Percentiles rank a stretch among this genome's conserved stretches.
These are phyloP conservation scores for Alloteropsis angusta DNA, from an alignment of 202 grass and related monocot species.

Conservation along the genomic window DNA sequence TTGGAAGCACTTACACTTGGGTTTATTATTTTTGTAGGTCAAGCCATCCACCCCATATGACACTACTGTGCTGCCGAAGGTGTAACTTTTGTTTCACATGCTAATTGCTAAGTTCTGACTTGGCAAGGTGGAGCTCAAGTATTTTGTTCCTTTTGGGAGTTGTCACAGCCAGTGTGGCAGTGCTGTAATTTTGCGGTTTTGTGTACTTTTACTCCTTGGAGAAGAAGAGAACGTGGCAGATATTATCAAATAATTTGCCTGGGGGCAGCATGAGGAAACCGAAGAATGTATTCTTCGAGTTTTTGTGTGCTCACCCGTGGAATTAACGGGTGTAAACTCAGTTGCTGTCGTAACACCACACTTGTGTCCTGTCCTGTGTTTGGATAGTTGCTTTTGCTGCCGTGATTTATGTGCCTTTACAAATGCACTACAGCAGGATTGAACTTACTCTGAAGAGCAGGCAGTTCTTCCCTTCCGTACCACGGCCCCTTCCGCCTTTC, in stretches of 20 bases:
- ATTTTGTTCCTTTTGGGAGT: neutral
- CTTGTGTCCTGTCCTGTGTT: neutral
- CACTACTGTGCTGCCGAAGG: conserved; percentile 44
- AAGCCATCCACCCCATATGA: conserved; percentile 29
- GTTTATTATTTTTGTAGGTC: conserved; percentile 34
- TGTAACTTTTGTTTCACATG: conserved; percentile 19
- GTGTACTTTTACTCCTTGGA: neutral
- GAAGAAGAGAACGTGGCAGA: neutral
- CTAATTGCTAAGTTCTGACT: neutral
- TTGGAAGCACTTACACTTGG: neutral
- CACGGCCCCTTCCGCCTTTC: neutral
- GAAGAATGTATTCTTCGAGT: neutral
- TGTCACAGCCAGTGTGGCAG: neutral
- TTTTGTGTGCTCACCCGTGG: neutral
- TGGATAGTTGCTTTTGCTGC: neutral
- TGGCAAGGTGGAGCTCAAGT: neutral
- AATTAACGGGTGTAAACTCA: neutral
- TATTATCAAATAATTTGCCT: neutral
- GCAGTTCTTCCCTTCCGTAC: neutral
- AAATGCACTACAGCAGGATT: neutral
- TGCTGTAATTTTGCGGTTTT: conserved; percentile 23
- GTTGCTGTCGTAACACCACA: neutral
- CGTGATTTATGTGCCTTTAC: neutral
- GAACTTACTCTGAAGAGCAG: neutral
- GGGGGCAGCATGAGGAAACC: neutral